Base-by-base conservation (phyloP, 2,329 filamentous ascomycete species). In the Fusarium sp. region DNA sequence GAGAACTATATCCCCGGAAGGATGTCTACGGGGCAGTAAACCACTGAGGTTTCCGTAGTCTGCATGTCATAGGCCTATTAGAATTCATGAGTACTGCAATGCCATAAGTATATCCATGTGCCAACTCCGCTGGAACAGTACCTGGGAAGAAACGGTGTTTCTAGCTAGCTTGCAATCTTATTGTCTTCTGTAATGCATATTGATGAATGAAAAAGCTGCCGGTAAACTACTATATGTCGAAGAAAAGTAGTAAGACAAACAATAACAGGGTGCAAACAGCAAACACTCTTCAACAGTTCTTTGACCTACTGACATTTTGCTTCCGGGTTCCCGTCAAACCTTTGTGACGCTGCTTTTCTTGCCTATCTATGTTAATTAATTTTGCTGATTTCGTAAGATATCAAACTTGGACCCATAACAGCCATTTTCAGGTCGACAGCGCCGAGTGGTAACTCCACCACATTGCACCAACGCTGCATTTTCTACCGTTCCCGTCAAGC, bases 221-320 rank as follows among this genome's bases (percentile, higher is more conserved):
- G 8, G 15, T 17, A 24, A 47, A 20, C 11, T 11, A 15, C 20
- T 36, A 5, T 24, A 44, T 28, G n/a, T 26, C 20, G 45, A 56
- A 55, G n/a, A 42, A 57, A 28, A 26, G 60, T 42, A 10, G 24
- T 9, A n/a, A 35, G 26, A 51, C 18, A 71, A 70, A 33, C 24
- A 24, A 28, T 36, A 10, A 31, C 22, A 39, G 9, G 31, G 51
- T 71, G 49, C 51, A 51, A 49, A 28, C 31, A 38, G 11, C 67
- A 71, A 71, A 71, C 54, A 71, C 54, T 61, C 42, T 7, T 26
- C 48, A 18, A 56, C 24, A 35, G n/a, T 33, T 66, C n/a, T 45
- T 55, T 38, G 14, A 13, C 49, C 13, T 11, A 6, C 26, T 8
- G 9, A 4, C 11, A 12, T n/a, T 33, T 18, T 31, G 20, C n/a